Base-by-base conservation (phyloP, 495 filamentous ascomycete species). In the Antarctomyces pellizariae region DNA sequence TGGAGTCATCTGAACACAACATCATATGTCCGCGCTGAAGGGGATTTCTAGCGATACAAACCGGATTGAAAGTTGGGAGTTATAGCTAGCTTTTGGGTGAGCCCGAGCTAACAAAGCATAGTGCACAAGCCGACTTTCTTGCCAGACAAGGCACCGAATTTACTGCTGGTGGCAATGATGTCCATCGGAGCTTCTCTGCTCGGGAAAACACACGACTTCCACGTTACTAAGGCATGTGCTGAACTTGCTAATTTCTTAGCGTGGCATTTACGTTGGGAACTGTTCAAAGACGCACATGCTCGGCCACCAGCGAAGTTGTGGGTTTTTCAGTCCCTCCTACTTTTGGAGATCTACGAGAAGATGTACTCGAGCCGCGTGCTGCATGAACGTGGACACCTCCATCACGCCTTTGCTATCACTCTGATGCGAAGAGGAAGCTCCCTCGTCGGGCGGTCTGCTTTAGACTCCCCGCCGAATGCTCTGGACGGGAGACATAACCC, bases 241-340 rank as follows among this genome's bases (percentile, higher is more conserved):
- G 64, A 79, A 30, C 53, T 95, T 15, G 74, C 80, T 21, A 75
- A 74, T 42, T 86, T 92, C 43, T 53, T 93, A 18, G 76, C 79
- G 2, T 84, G 75, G 75, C 78, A 90, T 54, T 49, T 95, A 7
- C 63, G 86, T 16, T 92, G 83, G 74, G 24, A 32, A 29, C 51
- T 53, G 7, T 93, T 95, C 41, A 80, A 75, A 53, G 75, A 92
- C 44, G 59, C 62, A 14, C 80, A 90, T 46, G 91, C 84, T 48
- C 57, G 74, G n/a, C 83, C 86, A 5, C 84, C 86, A 2, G 86
- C 86, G 9, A 86, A 90, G 49, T 57, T 97, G n/a, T 97, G 86
- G 86, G 64, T 91, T 11, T 93, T 95, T 48, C 86, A 97, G 44
- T 73, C 86, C 0, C 53, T 95, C 21, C 46, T 97, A 8, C 55